phyloP scores from a whole-genome alignment of 805 yeast species.

The Candida pseudoglaebosa region DNA sequence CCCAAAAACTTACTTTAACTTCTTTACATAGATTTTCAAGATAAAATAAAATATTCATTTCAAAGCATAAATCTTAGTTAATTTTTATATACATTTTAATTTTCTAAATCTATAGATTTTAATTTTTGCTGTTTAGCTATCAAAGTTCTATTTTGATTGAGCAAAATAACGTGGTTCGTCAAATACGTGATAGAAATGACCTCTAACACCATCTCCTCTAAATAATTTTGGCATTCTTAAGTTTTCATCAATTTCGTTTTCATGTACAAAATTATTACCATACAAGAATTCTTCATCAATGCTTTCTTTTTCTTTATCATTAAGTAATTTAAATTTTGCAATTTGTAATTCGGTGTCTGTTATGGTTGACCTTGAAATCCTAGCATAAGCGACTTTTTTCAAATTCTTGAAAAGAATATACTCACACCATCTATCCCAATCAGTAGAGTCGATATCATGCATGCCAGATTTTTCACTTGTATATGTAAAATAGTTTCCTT shows the following conservation, averaged over 20 bases:
- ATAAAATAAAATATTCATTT: no score
- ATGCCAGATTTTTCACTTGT: conserved; percentile 81
- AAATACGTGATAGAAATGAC: conserved; percentile 91
- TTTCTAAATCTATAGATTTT: no score
- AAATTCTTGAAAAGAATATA: conserved; percentile 85
- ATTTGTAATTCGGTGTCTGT: conserved; percentile 97
- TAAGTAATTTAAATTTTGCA: conserved; percentile 76
- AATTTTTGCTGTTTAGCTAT: no score
- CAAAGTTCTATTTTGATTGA: conserved; percentile 11
- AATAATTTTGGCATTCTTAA: conserved; percentile 75
- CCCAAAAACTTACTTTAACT: no score
- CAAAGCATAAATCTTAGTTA: no score
- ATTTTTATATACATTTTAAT: no score
- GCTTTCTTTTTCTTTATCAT: conserved; percentile 28
- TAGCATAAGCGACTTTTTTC: conserved; percentile 87
- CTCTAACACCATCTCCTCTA: conserved; percentile 89
- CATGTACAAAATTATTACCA: conserved; percentile 54
- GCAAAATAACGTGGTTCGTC: conserved; percentile 85
- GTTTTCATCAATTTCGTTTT: conserved; percentile 53
- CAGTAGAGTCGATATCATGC: conserved; percentile 90
- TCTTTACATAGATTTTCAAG: neutral
- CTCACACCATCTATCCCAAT: conserved; percentile 99
- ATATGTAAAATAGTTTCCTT: conserved; percentile 89
- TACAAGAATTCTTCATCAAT: conserved; percentile 40
- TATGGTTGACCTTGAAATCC: conserved; percentile 87